phyloP scores from a whole-genome alignment of 2,329 filamentous ascomycete genomes.

The Aureobasidium sp. region DNA sequence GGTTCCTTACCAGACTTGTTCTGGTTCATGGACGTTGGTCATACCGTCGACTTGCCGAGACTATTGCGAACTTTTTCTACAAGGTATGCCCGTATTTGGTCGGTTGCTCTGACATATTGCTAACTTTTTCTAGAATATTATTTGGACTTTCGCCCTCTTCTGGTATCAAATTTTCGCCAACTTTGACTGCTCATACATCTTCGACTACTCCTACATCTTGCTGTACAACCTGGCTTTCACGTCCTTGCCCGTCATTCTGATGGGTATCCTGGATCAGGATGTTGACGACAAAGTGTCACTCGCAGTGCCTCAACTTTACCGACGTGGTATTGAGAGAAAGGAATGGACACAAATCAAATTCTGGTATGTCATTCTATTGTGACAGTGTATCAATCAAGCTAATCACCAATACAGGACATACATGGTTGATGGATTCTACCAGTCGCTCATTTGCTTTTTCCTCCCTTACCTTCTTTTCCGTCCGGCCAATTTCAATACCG shows the following conservation, averaged over 20 bases:
- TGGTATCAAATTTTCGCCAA: slow-evolving; percentile 96
- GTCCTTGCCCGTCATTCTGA: slow-evolving; percentile 85
- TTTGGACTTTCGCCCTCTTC: slow-evolving; percentile 94
- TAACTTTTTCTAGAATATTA: slow-evolving; percentile 61
- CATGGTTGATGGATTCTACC: slow-evolving; percentile 91
- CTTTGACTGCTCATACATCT: slow-evolving; percentile 94
- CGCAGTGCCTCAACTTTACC: slow-evolving; percentile 90
- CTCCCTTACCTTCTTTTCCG: slow-evolving; percentile 78
- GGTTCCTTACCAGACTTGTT: slow-evolving; percentile 75
- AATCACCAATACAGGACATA: slow-evolving; percentile 49
- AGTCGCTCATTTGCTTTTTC: slow-evolving; percentile 89
- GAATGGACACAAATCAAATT: slow-evolving; percentile 97
- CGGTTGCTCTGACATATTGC: background rate
- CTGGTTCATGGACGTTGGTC: slow-evolving; percentile 92
- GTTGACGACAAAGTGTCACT: slow-evolving; percentile 90
- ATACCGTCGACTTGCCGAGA: slow-evolving; percentile 88
- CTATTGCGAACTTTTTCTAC: slow-evolving; percentile 98
- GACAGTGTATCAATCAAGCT: background rate
- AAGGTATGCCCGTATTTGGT: slow-evolving; percentile 50
- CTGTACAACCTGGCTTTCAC: slow-evolving; percentile 97
- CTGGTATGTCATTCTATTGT: slow-evolving; percentile 58
- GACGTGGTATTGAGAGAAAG: slow-evolving; percentile 86
- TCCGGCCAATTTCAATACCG: slow-evolving; percentile 60
- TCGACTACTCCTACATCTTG: slow-evolving; percentile 96
- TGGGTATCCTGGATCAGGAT: slow-evolving; percentile 95